Percentiles rank a stretch among this genome's conserved stretches.
These are phyloP conservation scores for Globisporangium abappressorium DNA, from an alignment of 352 stramenopile species.

Conservation along the genomic window DNA sequence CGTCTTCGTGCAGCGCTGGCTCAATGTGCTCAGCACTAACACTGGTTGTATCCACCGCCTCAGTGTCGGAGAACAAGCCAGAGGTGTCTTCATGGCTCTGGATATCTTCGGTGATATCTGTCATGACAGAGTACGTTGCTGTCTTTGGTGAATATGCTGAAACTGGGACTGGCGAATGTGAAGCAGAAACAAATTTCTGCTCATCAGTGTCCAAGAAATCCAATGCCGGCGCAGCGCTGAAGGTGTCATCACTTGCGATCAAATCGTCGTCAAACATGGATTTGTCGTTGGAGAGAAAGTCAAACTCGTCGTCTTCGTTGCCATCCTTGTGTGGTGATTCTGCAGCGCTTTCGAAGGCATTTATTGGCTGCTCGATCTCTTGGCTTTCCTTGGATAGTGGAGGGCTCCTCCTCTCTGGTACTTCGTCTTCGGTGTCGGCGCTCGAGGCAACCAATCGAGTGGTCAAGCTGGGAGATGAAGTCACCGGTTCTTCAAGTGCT, in stretches of 20 bases:
- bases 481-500: background rate
- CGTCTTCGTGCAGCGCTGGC: background rate
- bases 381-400: background rate
- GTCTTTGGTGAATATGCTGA: slow-evolving; percentile 7
- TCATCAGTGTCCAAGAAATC: slow-evolving; percentile 3
- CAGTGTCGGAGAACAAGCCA: background rate
- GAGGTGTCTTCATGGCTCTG: slow-evolving; percentile 22
- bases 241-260: background rate
- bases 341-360: background rate
- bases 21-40: background rate
- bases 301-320: slow-evolving; percentile 25
- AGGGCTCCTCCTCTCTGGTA: background rate
- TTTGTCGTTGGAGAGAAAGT: slow-evolving; percentile 30
- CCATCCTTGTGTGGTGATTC: background rate
- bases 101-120: slow-evolving; percentile 55
- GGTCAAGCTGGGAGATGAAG: background rate
- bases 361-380: background rate
- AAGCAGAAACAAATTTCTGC: background rate
- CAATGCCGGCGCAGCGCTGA: background rate
- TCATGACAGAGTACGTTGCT: slow-evolving; percentile 16
- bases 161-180: background rate
- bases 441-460: background rate
- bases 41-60: background rate
- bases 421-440: background rate
- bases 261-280: slow-evolving; percentile 12